phyloP scores from a whole-genome alignment of 2,329 filamentous ascomycete species.

The Diaporthe helianthi region DNA sequence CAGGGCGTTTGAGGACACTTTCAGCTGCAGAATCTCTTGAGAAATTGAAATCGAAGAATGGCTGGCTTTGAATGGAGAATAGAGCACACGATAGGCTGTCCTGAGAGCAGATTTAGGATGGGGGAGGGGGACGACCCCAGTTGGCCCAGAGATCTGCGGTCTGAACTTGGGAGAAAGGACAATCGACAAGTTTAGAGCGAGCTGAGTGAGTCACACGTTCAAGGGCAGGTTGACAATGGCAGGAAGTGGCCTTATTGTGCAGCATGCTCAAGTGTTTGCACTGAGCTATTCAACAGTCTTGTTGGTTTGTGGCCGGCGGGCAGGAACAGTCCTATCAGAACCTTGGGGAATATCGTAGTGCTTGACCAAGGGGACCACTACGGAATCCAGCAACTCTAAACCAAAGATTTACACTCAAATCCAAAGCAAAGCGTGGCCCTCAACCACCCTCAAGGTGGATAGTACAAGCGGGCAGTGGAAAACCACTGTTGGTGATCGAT shows the following conservation, averaged over 20 bases:
- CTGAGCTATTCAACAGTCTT: not conserved
- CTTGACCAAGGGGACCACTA: not conserved
- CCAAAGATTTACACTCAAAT: not conserved
- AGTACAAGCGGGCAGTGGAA: not conserved
- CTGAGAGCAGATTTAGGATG: not conserved
- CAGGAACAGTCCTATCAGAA: not conserved
- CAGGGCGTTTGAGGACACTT: not conserved
- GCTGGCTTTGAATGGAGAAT: not conserved
- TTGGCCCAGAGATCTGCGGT: not conserved
- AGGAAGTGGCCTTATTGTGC: not conserved
- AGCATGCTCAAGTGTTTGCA: no score
- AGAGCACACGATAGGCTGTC: not conserved
- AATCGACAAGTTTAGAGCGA: not conserved
- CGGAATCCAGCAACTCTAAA: not conserved
- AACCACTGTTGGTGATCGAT: not conserved
- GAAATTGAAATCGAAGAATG: not conserved
- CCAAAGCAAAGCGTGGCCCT: not conserved
- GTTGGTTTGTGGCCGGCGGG: not conserved
- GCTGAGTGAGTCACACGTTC: not conserved
- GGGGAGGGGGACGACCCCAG: not conserved
- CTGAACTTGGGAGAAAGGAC: not conserved
- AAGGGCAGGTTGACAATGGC: not conserved
- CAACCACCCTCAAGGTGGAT: no score
- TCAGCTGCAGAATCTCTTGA: not conserved
- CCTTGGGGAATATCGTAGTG: not conserved